These are phyloP conservation scores for Globisporangium nodosum DNA, from an alignment of 352 stramenopile genomes.

Conservation along the genomic window DNA sequence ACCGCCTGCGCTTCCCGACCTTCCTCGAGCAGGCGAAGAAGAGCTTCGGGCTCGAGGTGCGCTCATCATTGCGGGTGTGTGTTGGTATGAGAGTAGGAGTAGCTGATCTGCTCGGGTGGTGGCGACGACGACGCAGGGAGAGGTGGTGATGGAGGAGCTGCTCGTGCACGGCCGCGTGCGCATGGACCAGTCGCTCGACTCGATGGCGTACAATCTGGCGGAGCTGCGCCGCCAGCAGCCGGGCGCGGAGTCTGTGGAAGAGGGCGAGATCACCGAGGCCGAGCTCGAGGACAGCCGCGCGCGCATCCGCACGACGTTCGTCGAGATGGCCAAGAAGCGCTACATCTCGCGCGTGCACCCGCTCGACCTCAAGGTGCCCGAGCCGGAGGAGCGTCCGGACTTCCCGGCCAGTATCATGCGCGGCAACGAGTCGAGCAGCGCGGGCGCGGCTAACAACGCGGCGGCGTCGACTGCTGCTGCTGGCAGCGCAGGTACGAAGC, in stretches of 20 bases:
- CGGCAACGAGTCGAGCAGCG: conserved; percentile 25
- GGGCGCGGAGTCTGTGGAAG: conserved; percentile 13
- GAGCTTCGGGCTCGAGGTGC: conserved; percentile 57
- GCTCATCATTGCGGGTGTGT: neutral
- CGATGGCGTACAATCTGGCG: conserved; percentile 77
- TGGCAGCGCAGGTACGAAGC: neutral
- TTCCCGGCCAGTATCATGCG: conserved; percentile 61
- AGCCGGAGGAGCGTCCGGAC: conserved; percentile 51
- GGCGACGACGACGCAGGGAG: conserved; percentile 23
- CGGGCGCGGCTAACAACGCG: conserved; percentile 6
- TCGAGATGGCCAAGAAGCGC: conserved; percentile 87
- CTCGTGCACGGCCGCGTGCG: conserved; percentile 77
- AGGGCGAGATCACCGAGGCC: conserved; percentile 65
- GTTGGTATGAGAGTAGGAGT: neutral
- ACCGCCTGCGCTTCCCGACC: conserved; percentile 77
- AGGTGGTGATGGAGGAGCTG: conserved; percentile 88
- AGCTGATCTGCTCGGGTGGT: conserved; percentile 22
- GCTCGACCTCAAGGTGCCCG: conserved; percentile 65
- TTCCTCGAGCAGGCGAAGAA: conserved; percentile 80
- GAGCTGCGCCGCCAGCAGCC: conserved; percentile 41
- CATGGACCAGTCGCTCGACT: conserved; percentile 79
- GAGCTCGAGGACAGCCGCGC: conserved; percentile 65
- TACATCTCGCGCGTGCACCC: conserved; percentile 85
- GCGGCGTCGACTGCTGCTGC: conserved; percentile 6
- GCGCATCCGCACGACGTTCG: conserved; percentile 57